Conservation (phyloP, 306 rosid species). For the Cercis canadensis region DNA sequence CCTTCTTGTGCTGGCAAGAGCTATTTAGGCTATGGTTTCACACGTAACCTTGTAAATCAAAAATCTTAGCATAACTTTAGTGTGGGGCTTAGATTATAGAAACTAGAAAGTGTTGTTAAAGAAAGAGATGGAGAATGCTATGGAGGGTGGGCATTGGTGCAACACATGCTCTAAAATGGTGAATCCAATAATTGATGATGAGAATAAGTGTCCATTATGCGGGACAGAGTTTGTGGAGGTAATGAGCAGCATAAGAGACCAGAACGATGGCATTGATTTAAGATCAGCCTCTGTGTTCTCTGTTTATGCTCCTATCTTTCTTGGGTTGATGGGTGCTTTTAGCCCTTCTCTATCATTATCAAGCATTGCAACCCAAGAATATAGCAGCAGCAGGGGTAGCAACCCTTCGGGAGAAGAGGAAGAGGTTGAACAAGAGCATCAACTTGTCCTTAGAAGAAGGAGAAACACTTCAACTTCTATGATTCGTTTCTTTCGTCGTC, state of each 20-base stretch:
- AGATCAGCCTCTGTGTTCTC: conserved; percentile 50
- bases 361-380: conserved; percentile 31
- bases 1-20: no score
- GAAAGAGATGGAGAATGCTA: conserved; percentile 41
- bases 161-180: conserved; percentile 53
- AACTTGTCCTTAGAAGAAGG: conserved; percentile 40
- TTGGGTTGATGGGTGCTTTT: conserved; percentile 50
- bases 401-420: conserved; percentile 14
- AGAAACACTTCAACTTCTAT: conserved; percentile 39
- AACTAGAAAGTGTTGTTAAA: not conserved
- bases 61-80: no score
- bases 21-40: no score
- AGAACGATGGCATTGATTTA: conserved; percentile 32
- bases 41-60: no score
- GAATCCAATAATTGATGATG: conserved; percentile 38
- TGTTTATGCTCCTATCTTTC: conserved; percentile 48
- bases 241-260: conserved; percentile 38
- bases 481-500: conserved; percentile 41
- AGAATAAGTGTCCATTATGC: conserved; percentile 52
- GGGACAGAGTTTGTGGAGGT: conserved; percentile 41
- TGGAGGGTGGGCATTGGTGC: conserved; percentile 51
- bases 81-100: no score
- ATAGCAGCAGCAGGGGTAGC: not conserved
- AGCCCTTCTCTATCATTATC: conserved; percentile 40
- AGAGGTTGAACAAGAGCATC: conserved; percentile 39